These are phyloP conservation scores for Fusarium subtropicale DNA, from an alignment of 2,329 filamentous ascomycete species.

Conservation along the genomic window DNA sequence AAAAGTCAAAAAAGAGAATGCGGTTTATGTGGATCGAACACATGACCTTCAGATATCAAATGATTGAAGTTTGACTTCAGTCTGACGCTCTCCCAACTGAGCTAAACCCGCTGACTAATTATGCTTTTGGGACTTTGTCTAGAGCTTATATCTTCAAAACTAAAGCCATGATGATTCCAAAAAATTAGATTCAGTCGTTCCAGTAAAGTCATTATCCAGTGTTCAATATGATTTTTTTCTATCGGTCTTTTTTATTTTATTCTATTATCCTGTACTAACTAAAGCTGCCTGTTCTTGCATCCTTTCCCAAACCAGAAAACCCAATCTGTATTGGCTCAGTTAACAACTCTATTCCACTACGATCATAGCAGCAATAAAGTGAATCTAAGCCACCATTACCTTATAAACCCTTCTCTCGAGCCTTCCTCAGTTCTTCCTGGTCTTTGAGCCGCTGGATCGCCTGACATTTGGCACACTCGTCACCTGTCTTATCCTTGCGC, in stretches of 20 bases:
- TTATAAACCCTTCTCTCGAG: background rate
- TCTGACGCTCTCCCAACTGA: slow-evolving; percentile 11
- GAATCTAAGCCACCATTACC: accelerated
- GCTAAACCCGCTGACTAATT: slow-evolving; percentile 26
- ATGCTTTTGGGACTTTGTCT: too few species aligned
- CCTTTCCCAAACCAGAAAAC: accelerated
- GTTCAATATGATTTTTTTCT: too few species aligned
- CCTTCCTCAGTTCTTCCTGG: background rate
- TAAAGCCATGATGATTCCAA: accelerated
- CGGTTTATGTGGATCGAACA: background rate
- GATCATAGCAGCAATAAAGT: background rate
- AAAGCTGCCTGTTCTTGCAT: accelerated
- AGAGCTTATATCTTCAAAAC: too few species aligned
- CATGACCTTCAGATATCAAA: background rate
- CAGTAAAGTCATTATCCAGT: too few species aligned
- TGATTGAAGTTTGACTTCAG: background rate
- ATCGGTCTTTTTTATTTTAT: background rate
- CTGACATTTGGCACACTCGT: background rate
- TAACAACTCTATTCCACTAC: background rate
- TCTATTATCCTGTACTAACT: background rate
- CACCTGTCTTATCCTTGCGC: too few species aligned
- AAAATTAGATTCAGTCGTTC: too few species aligned
- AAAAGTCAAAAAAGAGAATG: background rate
- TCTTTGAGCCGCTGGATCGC: background rate
- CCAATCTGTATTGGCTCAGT: background rate